phyloP scores from a whole-genome alignment of 805 yeast genomes.

The Cyberlindnera maritima region DNA sequence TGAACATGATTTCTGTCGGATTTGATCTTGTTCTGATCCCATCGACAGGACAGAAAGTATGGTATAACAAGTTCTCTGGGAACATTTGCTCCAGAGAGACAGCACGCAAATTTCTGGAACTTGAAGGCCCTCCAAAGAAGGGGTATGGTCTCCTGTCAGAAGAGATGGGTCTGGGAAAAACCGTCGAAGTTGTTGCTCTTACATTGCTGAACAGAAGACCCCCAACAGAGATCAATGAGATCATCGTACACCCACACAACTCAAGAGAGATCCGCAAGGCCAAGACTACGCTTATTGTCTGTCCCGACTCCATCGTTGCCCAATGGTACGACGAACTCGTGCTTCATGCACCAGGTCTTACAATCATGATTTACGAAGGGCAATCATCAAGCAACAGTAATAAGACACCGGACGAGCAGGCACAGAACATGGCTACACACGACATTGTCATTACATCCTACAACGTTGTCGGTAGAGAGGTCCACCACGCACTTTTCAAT shows the following conservation, averaged over 20 bases:
- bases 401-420: slow-evolving; percentile 38
- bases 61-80: slow-evolving; percentile 52
- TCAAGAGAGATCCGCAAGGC: slow-evolving; percentile 36
- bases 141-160: slow-evolving; percentile 71
- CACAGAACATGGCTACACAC: slow-evolving; percentile 51
- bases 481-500: slow-evolving; percentile 74
- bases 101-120: slow-evolving; percentile 29
- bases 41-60: slow-evolving; percentile 20
- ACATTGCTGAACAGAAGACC: slow-evolving; percentile 60
- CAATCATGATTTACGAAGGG: slow-evolving; percentile 66
- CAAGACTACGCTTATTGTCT: slow-evolving; percentile 76
- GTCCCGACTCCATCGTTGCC: slow-evolving; percentile 77
- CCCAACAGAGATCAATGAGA: slow-evolving; percentile 4
- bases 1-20: slow-evolving; percentile 50
- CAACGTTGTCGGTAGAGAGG: slow-evolving; percentile 63
- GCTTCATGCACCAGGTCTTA: slow-evolving; percentile 56
- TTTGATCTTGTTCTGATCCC: slow-evolving; percentile 38
- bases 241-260: slow-evolving; percentile 6
- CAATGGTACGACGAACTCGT: slow-evolving; percentile 85
- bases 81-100: slow-evolving; percentile 37
- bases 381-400: slow-evolving; percentile 24
- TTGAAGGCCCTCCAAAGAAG: slow-evolving; percentile 21
- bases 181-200: slow-evolving; percentile 77
- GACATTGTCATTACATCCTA: slow-evolving; percentile 86
- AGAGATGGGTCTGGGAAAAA: slow-evolving; percentile 98